Evolutionary conservation across 441 rosid species (phyloP), one percentile per base, ranked within the genome.

Genomic region (Sinapis alba): DNA sequence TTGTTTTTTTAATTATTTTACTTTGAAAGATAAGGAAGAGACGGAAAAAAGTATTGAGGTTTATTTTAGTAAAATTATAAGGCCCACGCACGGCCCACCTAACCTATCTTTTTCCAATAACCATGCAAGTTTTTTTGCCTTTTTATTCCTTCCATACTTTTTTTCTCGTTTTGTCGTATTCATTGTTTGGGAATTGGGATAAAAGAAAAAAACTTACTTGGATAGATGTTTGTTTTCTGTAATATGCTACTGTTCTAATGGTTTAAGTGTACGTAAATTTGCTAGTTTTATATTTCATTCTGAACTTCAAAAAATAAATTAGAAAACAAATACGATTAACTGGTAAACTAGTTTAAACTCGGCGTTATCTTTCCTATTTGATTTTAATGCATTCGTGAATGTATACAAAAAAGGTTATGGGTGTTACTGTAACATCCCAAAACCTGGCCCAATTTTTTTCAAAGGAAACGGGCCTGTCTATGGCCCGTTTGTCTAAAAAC

Each of bases 1-100:
- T 61, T n/a, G 9, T 4, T n/a, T 18, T 62, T 12, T n/a, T n/a
- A n/a, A n/a, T 69, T 13, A 0, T 38, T 58, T 45, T 20, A 0
- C 9, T 41, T 58, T 73, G 2, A 1, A 23, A 20, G 71, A 69
- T 76, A 63, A 69, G 60, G 27, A 68, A 18, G 68, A 45, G 73
- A 16, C 27, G 15, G 7, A 5, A 63, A 12, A n/a, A 19, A 54
- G 15, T 21, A 15, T n/a, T 2, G 36, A 19, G 5, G 34, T 70
- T 71, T 32, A 23, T 72, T 61, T 75, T 61, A 8, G 16, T 19
- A 11, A 68, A 13, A 41, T 62, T 20, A 54, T 63, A 54, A 34
- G 75, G 60, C 79, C 75, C 79, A 76, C 26, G 57, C 41, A 41
- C 28, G 75, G 60, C 79, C 75, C 79, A 76, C 19, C 47, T 61